Conservation (phyloP, 2,329 filamentous ascomycete species). For the Fusarium multiceps region DNA sequence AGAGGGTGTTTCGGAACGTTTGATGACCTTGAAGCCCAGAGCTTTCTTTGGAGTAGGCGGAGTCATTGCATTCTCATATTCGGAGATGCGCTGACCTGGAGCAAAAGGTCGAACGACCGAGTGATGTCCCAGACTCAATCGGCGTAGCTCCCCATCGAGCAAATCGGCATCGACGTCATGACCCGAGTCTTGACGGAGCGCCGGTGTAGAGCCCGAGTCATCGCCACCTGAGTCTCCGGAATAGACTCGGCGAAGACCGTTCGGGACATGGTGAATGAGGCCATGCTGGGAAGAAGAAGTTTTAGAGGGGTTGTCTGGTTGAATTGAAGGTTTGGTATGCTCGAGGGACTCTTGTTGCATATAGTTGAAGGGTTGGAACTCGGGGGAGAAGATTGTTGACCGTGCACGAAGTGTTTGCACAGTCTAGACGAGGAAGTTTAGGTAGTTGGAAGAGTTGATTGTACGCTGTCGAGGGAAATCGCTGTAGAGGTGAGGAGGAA, state of each 20-base stretch:
- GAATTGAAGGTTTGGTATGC: conserved; percentile 57
- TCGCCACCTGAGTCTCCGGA: conserved; percentile 50
- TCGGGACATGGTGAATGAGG: conserved; percentile 59
- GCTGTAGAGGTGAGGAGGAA: conserved; percentile 28
- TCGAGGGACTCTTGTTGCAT: conserved; percentile 70
- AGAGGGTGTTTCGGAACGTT: conserved; percentile 55
- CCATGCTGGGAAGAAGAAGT: conserved; percentile 66
- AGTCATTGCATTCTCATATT: conserved; percentile 70
- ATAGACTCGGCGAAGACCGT: conserved; percentile 50
- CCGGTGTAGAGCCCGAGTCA: conserved; percentile 52
- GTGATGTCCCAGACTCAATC: conserved; percentile 60
- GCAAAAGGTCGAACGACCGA: conserved; percentile 46
- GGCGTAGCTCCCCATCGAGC: conserved; percentile 63
- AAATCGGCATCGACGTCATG: conserved; percentile 54
- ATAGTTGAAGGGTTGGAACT: conserved; percentile 62
- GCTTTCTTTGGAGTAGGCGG: conserved; percentile 60
- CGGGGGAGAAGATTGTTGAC: conserved; percentile 53
- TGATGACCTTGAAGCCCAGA: conserved; percentile 67
- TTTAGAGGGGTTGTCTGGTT: conserved; percentile 51
- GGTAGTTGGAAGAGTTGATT: conserved; percentile 7
- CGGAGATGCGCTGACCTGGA: conserved; percentile 66
- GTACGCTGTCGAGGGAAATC: conserved; percentile 30
- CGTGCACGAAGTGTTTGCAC: conserved; percentile 65
- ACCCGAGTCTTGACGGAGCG: conserved; percentile 43
- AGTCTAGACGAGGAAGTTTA: conserved; percentile 53